phyloP scores from a whole-genome alignment of 2,329 filamentous ascomycete genomes.

The Proliferodiscus dingleyae region DNA sequence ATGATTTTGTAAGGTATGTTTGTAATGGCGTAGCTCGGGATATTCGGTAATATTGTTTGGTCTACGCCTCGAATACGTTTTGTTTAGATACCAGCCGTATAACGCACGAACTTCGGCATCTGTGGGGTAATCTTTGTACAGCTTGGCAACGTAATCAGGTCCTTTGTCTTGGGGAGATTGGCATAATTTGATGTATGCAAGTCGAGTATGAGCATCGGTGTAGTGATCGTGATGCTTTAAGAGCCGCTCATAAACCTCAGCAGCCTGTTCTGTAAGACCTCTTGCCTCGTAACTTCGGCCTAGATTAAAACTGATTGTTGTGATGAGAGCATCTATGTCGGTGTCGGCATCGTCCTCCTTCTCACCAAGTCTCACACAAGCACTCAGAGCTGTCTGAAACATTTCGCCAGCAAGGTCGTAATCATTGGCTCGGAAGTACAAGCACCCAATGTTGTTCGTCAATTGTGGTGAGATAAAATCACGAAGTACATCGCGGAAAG shows the following conservation, averaged over 20 bases:
- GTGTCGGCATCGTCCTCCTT: conserved; percentile 74
- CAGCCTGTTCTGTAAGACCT: conserved; percentile 74
- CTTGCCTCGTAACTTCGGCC: conserved; percentile 88
- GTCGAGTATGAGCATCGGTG: conserved; percentile 79
- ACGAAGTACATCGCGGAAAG: conserved; percentile 58
- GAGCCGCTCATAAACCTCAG: conserved; percentile 82
- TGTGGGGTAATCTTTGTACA: conserved; percentile 77
- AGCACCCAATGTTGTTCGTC: conserved; percentile 96
- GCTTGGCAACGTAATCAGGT: conserved; percentile 75
- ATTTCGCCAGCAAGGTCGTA: conserved; percentile 74
- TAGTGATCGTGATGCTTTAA: conserved; percentile 85
- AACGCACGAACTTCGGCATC: conserved; percentile 90
- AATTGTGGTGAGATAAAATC: conserved; percentile 82
- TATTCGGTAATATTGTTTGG: conserved; percentile 80
- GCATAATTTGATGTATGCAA: conserved; percentile 85
- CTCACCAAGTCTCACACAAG: conserved; percentile 76
- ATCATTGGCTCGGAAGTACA: conserved; percentile 84
- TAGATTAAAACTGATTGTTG: conserved; percentile 95
- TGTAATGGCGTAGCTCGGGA: conserved; percentile 88
- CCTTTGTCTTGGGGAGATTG: conserved; percentile 80
- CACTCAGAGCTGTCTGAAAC: conserved; percentile 86
- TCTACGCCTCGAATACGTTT: conserved; percentile 72
- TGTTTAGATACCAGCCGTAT: conserved; percentile 93
- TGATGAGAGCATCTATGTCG: conserved; percentile 87
- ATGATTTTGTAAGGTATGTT: conserved; percentile 87